Evolutionary conservation across 139 green algal genomes (phyloP).

Genomic region (Closterium sp.): DNA sequence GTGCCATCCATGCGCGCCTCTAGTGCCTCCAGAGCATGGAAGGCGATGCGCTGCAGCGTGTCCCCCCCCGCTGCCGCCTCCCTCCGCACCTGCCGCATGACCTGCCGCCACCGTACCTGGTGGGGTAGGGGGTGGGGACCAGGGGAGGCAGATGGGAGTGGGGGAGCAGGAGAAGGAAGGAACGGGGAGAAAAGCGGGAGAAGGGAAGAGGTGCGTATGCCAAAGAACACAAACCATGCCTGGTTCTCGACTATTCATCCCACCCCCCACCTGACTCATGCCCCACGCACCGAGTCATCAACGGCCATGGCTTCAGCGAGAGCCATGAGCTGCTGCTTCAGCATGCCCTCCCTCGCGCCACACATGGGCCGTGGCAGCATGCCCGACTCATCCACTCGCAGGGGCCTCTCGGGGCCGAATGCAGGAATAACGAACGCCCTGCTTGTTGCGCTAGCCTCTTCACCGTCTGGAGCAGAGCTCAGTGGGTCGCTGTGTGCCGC

Average conservation of each 20-base stretch:
- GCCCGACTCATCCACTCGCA: neutral
- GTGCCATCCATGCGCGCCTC: neutral
- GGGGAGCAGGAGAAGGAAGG: too few relatives aligned
- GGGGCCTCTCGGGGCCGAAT: neutral
- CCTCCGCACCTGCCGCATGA: neutral
- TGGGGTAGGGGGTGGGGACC: too few relatives aligned
- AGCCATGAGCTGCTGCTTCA: neutral
- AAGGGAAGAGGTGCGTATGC: too few relatives aligned
- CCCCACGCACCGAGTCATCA: neutral
- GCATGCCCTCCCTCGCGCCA: neutral
- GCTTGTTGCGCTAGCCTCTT: too few relatives aligned
- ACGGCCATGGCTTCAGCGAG: neutral
- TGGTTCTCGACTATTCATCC: too few relatives aligned
- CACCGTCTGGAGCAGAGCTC: neutral
- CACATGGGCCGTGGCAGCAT: neutral
- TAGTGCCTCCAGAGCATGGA: neutral
- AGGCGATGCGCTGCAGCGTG: neutral
- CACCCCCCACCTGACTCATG: too few relatives aligned
- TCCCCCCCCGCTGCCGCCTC: neutral
- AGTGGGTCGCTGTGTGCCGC: neutral
- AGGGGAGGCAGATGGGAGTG: too few relatives aligned
- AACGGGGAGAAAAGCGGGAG: too few relatives aligned
- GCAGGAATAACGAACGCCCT: too few relatives aligned
- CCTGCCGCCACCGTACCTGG: neutral
- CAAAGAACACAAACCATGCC: too few relatives aligned